These are phyloP conservation scores for Nicotiana paniculata DNA, from an alignment of 257 asterid species.

Conservation along the genomic window DNA sequence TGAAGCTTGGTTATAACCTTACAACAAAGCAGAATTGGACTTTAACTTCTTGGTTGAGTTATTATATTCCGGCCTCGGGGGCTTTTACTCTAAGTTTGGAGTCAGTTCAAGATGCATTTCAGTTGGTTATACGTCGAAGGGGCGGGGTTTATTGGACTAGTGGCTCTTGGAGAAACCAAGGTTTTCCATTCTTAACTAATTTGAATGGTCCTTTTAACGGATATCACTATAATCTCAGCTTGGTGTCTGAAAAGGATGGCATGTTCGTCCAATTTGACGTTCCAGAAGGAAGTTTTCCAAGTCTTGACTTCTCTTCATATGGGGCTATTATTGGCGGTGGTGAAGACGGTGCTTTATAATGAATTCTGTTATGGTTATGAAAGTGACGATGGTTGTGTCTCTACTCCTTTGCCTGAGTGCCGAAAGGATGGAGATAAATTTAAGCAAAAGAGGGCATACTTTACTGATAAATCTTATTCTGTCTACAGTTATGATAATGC, in stretches of 20 bases:
- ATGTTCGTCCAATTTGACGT: neutral
- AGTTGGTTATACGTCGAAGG: neutral
- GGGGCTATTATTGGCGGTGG: neutral
- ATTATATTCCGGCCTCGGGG: slow-evolving; percentile 11
- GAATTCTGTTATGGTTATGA: neutral
- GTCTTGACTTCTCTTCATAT: neutral
- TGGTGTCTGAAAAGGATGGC: slow-evolving; percentile 2
- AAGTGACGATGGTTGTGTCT: slow-evolving; percentile 15
- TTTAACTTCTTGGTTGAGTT: slow-evolving; percentile 42
- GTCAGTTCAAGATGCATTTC: slow-evolving; percentile 2
- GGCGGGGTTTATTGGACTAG: neutral
- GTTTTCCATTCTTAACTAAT: neutral
- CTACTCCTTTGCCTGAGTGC: slow-evolving; percentile 15
- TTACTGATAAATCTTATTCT: accelerated
- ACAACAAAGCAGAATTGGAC: slow-evolving; percentile 30
- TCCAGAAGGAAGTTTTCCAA: neutral
- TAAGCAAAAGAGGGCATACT: neutral
- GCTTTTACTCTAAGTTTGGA: neutral
- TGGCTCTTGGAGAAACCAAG: neutral
- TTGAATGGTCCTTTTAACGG: neutral
- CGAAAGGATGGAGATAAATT: slow-evolving; percentile 11
- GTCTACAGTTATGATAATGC: neutral
- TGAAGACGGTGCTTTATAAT: neutral
- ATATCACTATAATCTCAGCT: neutral
- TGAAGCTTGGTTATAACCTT: slow-evolving; percentile 43